Conservation (phyloP, 1,139 yeast species). For the Blastobotrys petasosporus region DNA sequence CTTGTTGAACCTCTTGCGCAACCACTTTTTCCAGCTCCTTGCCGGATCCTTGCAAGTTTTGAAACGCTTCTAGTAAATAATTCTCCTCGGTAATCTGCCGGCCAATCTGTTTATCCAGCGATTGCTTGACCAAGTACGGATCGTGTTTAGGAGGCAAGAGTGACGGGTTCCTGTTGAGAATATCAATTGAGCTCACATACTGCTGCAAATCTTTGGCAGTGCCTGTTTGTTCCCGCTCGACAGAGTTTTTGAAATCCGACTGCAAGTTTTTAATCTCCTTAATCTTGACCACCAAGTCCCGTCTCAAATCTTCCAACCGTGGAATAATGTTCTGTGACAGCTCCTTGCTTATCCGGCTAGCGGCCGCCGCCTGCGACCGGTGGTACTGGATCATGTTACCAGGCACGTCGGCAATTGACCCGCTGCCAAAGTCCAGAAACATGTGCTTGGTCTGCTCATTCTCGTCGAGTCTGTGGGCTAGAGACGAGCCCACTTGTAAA, state of each 20-base stretch:
- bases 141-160: slow-evolving; percentile 50
- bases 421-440: slow-evolving; percentile 71
- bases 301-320: slow-evolving; percentile 74
- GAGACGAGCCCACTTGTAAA: too few species aligned
- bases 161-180: slow-evolving; percentile 31
- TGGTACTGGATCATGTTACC: slow-evolving; percentile 68
- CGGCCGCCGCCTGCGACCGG: slow-evolving; percentile 60
- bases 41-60: slow-evolving; percentile 82
- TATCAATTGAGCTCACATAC: slow-evolving; percentile 28
- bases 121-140: slow-evolving; percentile 71
- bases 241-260: slow-evolving; percentile 75
- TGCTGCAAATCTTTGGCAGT: slow-evolving; percentile 38
- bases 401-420: slow-evolving; percentile 79
- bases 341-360: slow-evolving; percentile 67
- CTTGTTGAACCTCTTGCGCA: slow-evolving; percentile 77
- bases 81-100: slow-evolving; percentile 79
- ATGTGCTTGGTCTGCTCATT: slow-evolving; percentile 27
- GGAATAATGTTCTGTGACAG: slow-evolving; percentile 66
- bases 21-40: slow-evolving; percentile 85
- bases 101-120: slow-evolving; percentile 69
- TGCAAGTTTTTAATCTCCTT: slow-evolving; percentile 79
- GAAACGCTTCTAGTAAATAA: slow-evolving; percentile 78
- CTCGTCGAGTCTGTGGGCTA: slow-evolving; percentile 5
- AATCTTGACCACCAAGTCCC: slow-evolving; percentile 75
- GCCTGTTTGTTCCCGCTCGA: slow-evolving; percentile 59